Base-by-base conservation (phyloP, 441 rosid genomes). In the Erodium texanum region DNA sequence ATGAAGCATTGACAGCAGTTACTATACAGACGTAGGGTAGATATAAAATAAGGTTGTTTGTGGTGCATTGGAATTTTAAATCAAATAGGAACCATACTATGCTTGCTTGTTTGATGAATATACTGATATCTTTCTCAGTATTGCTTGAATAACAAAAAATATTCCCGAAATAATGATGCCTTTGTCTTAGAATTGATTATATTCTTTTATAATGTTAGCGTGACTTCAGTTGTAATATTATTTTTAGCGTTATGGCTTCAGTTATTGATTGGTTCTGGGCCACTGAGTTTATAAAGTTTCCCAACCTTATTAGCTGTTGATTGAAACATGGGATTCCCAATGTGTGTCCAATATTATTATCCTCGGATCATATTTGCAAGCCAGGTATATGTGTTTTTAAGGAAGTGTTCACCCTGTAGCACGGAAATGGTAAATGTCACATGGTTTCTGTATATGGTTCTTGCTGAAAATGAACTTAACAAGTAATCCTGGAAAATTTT, bases 21-120 rank as follows among this genome's bases (percentile, higher is more conserved):
- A 12, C 24, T 24, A 61, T 34, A 7, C 64, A 61, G 64, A 61
- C 7, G 64, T 61, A 61, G 34, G 64, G 64, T 61, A 61, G 24
- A 61, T 61, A 61, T 14, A 24, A 16, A 61, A 43, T 61, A 61
- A 61, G 34, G 16, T 10, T 61, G 64, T 61, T 56, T 58, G n/a
- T 58, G 34, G 11, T 11, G 64, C 64, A 58, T 61, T 24, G 29
- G 64, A 24, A 11, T 12, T 59, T 15, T 24, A 23, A 24, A 24
- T 61, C 32, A 61, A 61, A 24, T 24, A 23, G 24, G 64, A 61
- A 61, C 64, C 64, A 24, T 61, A 23, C 32, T 24, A 23, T 11
- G 64, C 7, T 61, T 23, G 64, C 64, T 59, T 59, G 64, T 3
- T 61, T 10, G 6, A 61, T 6, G 34, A 61, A 61, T 61, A 23